Conservation (phyloP, 768 basidiomycete genomes). For the Phylloporus sp. region DNA sequence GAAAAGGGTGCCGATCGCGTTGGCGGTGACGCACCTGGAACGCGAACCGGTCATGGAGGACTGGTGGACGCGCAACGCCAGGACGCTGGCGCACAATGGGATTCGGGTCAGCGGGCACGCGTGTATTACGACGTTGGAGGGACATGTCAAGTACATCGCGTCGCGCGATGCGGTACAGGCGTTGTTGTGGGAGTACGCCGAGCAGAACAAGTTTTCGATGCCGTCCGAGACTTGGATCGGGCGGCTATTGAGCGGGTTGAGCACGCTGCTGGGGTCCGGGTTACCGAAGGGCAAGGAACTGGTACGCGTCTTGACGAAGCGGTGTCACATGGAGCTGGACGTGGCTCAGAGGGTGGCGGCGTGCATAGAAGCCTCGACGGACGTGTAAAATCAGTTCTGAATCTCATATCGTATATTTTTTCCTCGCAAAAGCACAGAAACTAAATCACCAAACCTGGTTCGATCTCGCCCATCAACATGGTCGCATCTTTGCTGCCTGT, state of each 20-base stretch:
- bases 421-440: neutral
- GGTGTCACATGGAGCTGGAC: slow-evolving; percentile 21
- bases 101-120: slow-evolving; percentile 24
- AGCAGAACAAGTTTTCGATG: slow-evolving; percentile 25
- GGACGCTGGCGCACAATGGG: slow-evolving; percentile 13
- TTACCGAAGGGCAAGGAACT: slow-evolving; percentile 20
- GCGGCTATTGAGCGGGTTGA: slow-evolving; percentile 18
- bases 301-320: slow-evolving; percentile 20
- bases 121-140: slow-evolving; percentile 25
- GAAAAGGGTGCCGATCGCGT: slow-evolving; percentile 33
- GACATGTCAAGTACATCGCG: slow-evolving; percentile 17
- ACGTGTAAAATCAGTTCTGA: slow-evolving; percentile 10
- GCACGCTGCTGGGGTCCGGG: slow-evolving; percentile 9
- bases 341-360: slow-evolving; percentile 23
- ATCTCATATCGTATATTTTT: slow-evolving; percentile 2
- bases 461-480: slow-evolving; percentile 88
- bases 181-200: slow-evolving; percentile 18
- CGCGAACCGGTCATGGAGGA: slow-evolving; percentile 27
- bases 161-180: slow-evolving; percentile 20
- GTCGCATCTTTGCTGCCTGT: slow-evolving; percentile 92
- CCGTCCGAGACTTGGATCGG: slow-evolving; percentile 20
- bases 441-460: slow-evolving; percentile 51
- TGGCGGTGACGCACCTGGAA: slow-evolving; percentile 39
- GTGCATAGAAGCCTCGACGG: slow-evolving; percentile 15
- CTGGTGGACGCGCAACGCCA: slow-evolving; percentile 29